Base-by-base conservation (phyloP, 2,329 filamentous ascomycete genomes). In the Phialophora macrospora region DNA sequence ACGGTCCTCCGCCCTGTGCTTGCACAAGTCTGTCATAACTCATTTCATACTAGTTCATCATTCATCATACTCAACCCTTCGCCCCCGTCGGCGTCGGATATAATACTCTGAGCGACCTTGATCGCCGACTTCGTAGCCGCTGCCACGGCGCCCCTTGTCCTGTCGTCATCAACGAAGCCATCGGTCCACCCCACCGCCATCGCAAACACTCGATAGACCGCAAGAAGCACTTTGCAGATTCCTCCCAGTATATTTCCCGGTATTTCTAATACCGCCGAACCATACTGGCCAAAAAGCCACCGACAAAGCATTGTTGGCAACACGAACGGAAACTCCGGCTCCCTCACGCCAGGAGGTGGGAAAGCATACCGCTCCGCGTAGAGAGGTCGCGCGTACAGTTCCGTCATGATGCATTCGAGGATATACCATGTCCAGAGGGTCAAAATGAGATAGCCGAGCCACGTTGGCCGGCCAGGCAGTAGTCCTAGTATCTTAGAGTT, bases 321-420 rank as follows among this genome's bases (percentile, higher is more conserved):
- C 4, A 86, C 84, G 66, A 81, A 85, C 0, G 85, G 85, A 58
- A 81, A 84, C 24, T 77, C 72, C 0, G 86, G 85, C 67, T 85
- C 77, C 22, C 79, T 79, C 51, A 80, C 77, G 38, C 85, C 76
- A n/a, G 58, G 58, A n/a, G 44, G 52, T 60, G 81, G 84, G 24
- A 81, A 82, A 41, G 78, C 74, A 69, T 85, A 85, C 7, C 72
- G 77, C 12, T 75, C 70, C 4, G 83, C 81, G 65, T 83, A 81
- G 7, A 76, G 68, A 2, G 81, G 82, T 55, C 84, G 82, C 72
- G 82, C 85, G 74, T 83, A 86, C 30, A 79, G 74, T 41, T 83
- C 80, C 68, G 81, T 82, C 73, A 84, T 80, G 41, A 78, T 73
- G 34, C 77, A 77, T 73, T 85, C 83, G 48, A 78, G 72, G 32